Percentiles rank a stretch among this genome's conserved stretches.
These are phyloP conservation scores for Aspergillus puulaauensis DNA, from an alignment of 2,329 filamentous ascomycete genomes.

Conservation along the genomic window DNA sequence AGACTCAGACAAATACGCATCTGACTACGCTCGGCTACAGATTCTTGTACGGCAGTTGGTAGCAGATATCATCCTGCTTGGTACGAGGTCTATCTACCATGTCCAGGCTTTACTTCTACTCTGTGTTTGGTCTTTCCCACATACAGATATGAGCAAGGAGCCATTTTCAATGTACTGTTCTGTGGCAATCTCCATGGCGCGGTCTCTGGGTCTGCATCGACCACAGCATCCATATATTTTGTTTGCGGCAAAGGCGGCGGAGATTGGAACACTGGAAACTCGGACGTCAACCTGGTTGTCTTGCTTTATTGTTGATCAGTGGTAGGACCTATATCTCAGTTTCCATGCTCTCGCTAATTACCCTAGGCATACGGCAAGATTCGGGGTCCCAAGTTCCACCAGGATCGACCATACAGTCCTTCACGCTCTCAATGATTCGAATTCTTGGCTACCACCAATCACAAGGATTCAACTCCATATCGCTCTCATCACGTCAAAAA, in stretches of 20 bases:
- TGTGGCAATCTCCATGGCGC: neutral
- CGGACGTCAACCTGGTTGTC: neutral
- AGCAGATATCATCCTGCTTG: neutral
- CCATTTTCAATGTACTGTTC: neutral
- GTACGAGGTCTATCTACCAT: neutral
- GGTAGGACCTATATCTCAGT: neutral
- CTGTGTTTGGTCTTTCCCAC: neutral
- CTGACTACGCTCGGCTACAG: neutral
- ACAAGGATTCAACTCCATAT: neutral
- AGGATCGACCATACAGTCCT: slow-evolving; percentile 4
- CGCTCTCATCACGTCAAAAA: neutral
- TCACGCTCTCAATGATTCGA: neutral
- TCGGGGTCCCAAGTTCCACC: neutral
- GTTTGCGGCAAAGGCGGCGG: neutral
- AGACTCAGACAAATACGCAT: neutral
- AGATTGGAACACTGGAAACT: neutral
- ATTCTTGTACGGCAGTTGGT: neutral
- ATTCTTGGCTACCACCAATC: neutral
- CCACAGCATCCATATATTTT: neutral
- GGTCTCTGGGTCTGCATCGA: neutral
- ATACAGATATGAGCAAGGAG: neutral
- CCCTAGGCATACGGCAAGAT: slow-evolving; percentile 1
- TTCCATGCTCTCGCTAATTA: neutral
- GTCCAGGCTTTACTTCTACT: neutral
- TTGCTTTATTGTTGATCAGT: neutral